A percentile compares a stretch with the other conserved stretches of the same genome.
Evolutionary conservation across 352 stramenopile species (phyloP).

Genomic region (Pythium volutum): DNA sequence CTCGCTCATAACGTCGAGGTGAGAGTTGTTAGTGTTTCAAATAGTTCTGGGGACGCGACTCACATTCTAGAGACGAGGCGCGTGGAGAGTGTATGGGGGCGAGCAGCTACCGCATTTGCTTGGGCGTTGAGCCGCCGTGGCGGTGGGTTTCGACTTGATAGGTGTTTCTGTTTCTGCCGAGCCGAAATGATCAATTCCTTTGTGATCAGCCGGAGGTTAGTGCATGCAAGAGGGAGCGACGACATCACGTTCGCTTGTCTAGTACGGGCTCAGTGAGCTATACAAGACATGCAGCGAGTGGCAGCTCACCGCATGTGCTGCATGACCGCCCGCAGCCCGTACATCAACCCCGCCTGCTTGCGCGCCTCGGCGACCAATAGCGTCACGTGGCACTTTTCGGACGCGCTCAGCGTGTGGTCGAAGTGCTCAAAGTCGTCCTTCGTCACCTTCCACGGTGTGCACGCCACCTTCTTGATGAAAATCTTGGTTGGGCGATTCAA

Average conservation of each 20-base stretch:
- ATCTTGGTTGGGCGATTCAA: constrained; percentile 84
- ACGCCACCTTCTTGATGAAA: constrained; percentile 86
- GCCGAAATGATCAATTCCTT: constrained; percentile 9
- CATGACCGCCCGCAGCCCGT: constrained; percentile 83
- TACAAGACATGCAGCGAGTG: not conserved
- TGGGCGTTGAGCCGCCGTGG: not conserved
- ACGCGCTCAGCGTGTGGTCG: constrained; percentile 67
- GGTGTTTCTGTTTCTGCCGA: not conserved
- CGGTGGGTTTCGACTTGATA: not conserved
- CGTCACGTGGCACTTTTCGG: constrained; percentile 86
- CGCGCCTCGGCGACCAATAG: constrained; percentile 77
- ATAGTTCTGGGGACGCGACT: not conserved
- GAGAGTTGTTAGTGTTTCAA: not conserved
- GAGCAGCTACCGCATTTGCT: not conserved
- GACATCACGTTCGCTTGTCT: not conserved
- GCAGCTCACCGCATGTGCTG: constrained; percentile 74
- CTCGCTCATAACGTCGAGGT: constrained; percentile 7
- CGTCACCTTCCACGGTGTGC: constrained; percentile 80
- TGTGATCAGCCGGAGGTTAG: constrained; percentile 6
- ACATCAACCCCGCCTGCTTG: constrained; percentile 87
- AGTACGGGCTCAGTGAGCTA: not conserved
- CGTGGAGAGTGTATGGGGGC: not conserved
- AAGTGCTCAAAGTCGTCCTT: constrained; percentile 84
- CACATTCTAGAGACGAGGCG: not conserved
- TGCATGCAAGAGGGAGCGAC: not conserved